Conservation (phyloP, 169 alveolate genomes). For the Fabrea salina region DNA sequence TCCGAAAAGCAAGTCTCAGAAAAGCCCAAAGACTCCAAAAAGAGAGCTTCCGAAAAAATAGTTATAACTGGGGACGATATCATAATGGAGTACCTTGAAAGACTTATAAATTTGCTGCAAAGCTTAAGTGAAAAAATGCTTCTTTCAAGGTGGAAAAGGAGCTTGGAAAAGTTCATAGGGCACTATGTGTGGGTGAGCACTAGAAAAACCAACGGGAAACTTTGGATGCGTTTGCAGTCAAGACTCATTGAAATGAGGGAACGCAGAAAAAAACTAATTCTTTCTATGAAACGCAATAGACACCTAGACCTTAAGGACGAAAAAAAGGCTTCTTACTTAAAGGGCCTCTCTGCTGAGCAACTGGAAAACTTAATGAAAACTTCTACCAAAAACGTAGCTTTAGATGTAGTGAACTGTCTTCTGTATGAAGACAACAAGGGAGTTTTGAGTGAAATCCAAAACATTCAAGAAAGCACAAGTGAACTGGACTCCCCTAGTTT, state of each 20-base stretch:
- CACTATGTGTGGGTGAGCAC: conserved; percentile 57
- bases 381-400: conserved; percentile 62
- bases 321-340: conserved; percentile 47
- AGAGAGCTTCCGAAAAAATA: conserved; percentile 33
- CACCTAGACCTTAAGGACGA: conserved; percentile 32
- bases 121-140: conserved; percentile 36
- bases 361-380: conserved; percentile 57
- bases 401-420: conserved; percentile 59
- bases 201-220: conserved; percentile 36
- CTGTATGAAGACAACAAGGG: not conserved
- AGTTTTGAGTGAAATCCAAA: conserved; percentile 1
- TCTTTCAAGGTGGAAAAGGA: conserved; percentile 42
- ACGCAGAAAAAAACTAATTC: conserved; percentile 2
- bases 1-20: not conserved
- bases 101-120: conserved; percentile 37
- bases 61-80: conserved; percentile 65
- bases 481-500: not conserved
- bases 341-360: conserved; percentile 49
- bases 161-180: conserved; percentile 48
- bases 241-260: not conserved
- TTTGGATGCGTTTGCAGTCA: not conserved
- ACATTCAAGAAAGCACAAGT: not conserved
- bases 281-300: not conserved
- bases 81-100: conserved; percentile 47
- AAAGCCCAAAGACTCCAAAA: not conserved